Evolutionary conservation across 2,329 filamentous ascomycete species (phyloP).

Genomic region (Fonsecaea multimorphosa): DNA sequence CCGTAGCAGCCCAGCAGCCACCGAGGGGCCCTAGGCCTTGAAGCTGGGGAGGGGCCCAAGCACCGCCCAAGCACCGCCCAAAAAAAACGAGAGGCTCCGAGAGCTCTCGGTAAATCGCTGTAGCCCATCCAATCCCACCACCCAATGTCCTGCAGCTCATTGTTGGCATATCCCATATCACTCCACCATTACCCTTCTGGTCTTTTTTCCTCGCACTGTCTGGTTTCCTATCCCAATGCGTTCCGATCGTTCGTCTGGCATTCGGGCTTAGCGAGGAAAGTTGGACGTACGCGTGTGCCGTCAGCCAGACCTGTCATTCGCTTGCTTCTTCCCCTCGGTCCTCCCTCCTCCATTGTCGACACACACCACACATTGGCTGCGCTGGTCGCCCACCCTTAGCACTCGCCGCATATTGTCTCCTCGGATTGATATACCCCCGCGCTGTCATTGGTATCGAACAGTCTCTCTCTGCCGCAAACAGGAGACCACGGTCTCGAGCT

Average conservation of each 20-base stretch:
- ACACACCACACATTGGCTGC: slow-evolving; percentile 27
- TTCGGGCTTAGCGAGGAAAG: slow-evolving; percentile 32
- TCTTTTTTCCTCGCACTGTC: slow-evolving; percentile 13
- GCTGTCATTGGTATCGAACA: slow-evolving; percentile 12
- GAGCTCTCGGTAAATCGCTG: not conserved
- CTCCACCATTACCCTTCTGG: slow-evolving; percentile 12
- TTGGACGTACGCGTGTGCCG: slow-evolving; percentile 24
- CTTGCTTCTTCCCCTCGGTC: slow-evolving; percentile 16
- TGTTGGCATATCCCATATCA: slow-evolving; percentile 15
- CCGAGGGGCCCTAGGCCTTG: not conserved
- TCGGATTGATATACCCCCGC: slow-evolving; percentile 6
- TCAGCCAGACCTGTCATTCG: slow-evolving; percentile 32
- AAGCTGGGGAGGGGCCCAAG: not conserved
- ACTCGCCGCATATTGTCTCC: not conserved
- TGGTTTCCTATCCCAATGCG: slow-evolving; percentile 15
- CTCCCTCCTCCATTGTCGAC: slow-evolving; percentile 11
- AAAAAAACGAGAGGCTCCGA: not conserved
- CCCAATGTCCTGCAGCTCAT: slow-evolving; percentile 9
- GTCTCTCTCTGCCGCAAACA: slow-evolving; percentile 1
- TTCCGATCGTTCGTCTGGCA: slow-evolving; percentile 17
- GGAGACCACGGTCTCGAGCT: slow-evolving; percentile 8
- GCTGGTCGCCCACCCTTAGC: slow-evolving; percentile 31
- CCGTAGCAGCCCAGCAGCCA: not conserved
- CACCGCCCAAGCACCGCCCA: too few relatives aligned
- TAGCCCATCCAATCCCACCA: slow-evolving; percentile 2